A percentile compares a stretch with the other conserved stretches of the same genome.
These are phyloP conservation scores for Durusdinium trenchii DNA, from an alignment of 73 alveolate genomes.

Conservation along the genomic window DNA sequence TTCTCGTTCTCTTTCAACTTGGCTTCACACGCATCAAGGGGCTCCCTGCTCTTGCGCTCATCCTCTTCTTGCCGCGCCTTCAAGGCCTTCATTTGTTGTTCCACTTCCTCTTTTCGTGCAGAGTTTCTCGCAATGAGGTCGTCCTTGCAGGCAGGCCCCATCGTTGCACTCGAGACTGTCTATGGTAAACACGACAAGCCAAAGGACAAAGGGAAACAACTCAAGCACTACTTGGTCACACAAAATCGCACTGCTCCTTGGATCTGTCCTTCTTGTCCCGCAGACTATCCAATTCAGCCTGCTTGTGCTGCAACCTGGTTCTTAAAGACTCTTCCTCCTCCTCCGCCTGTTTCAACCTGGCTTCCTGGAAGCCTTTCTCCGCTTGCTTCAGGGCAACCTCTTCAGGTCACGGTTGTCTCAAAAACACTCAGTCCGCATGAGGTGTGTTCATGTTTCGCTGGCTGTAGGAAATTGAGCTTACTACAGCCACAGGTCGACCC, in stretches of 20 bases:
- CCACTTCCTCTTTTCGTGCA: background rate
- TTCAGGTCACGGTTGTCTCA: no score
- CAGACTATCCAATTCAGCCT: background rate
- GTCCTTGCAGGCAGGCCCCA: no score
- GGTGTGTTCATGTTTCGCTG: no score
- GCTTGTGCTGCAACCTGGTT: background rate
- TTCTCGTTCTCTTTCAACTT: background rate
- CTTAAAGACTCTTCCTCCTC: background rate
- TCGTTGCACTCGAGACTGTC: no score
- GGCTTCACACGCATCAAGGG: background rate
- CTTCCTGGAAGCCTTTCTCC: constrained; percentile 2
- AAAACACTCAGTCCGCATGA: no score
- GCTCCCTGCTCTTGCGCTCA: background rate
- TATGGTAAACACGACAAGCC: no score
- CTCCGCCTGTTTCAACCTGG: background rate
- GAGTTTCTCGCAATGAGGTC: background rate
- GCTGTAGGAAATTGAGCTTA: no score
- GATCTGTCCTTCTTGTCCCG: background rate
- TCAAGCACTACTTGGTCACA: background rate
- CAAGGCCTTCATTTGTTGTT: background rate
- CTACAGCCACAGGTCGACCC: no score
- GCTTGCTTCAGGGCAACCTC: no score
- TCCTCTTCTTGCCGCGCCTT: background rate
- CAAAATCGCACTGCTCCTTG: background rate
- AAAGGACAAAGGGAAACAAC: no score